Evolutionary conservation across 2,329 filamentous ascomycete genomes (phyloP).

Genomic region (Cytospora piceicola): DNA sequence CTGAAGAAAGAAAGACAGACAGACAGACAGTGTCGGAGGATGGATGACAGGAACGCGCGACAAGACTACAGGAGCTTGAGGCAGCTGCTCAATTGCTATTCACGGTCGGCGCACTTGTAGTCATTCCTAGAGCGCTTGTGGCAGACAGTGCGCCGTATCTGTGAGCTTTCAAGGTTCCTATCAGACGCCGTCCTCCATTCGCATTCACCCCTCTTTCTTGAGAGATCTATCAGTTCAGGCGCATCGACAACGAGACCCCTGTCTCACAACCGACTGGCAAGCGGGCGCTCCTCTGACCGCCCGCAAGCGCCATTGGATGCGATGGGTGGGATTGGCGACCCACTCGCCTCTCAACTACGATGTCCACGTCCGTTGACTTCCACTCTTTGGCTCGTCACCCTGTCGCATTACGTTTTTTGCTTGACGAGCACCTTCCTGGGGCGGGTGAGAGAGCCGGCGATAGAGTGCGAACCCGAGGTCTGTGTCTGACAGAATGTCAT

Average conservation of each 20-base stretch:
- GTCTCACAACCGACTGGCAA: conserved; percentile 30
- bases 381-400: conserved; percentile 13
- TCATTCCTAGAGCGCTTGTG: conserved; percentile 8
- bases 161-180: conserved; percentile 19
- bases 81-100: conserved; percentile 5
- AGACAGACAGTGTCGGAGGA: conserved; percentile 4
- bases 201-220: conserved; percentile 8
- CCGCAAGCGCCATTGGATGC: conserved; percentile 32
- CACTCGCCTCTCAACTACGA: conserved; percentile 19
- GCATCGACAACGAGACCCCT: conserved; percentile 30
- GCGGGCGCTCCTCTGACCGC: conserved; percentile 22
- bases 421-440: conserved; percentile 13
- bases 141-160: conserved; percentile 7
- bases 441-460: not conserved
- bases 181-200: conserved; percentile 9
- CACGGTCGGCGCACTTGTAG: conserved; percentile 3
- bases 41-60: conserved; percentile 19
- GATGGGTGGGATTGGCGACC: conserved; percentile 20
- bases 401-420: conserved; percentile 19
- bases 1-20: too few species aligned
- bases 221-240: conserved; percentile 19
- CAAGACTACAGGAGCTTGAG: conserved; percentile 18
- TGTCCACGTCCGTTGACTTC: conserved; percentile 23
- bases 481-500: conserved; percentile 7
- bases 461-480: not conserved